phyloP scores from a whole-genome alignment of 2,329 filamentous ascomycete genomes.

The Botryosphaeria dothidea region DNA sequence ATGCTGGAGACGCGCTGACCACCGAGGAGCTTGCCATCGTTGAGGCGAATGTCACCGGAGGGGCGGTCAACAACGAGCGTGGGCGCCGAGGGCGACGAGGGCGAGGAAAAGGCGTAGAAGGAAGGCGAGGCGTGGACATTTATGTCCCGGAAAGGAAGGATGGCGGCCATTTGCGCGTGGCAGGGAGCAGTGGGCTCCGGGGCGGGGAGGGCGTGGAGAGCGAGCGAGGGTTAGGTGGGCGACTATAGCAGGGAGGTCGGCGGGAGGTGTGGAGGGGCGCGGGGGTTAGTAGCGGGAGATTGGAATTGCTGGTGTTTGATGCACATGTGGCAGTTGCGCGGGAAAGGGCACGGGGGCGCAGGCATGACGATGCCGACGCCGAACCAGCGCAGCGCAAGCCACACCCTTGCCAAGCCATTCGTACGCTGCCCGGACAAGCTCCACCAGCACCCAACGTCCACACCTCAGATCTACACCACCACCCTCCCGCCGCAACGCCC shows the following conservation, averaged over 20 bases:
- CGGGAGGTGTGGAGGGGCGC: slow-evolving; percentile 6
- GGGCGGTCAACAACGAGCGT: slow-evolving; percentile 88
- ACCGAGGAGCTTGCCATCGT: slow-evolving; percentile 73
- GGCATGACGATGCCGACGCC: slow-evolving; percentile 10
- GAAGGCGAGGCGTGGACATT: slow-evolving; percentile 91
- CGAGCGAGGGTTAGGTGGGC: background rate
- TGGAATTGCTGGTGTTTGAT: slow-evolving; percentile 12
- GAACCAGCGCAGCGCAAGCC: slow-evolving; percentile 10
- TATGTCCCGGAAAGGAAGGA: slow-evolving; percentile 87
- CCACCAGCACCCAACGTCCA: slow-evolving; percentile 18
- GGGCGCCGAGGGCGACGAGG: slow-evolving; percentile 85
- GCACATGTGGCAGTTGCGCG: slow-evolving; percentile 14
- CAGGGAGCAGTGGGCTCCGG: background rate
- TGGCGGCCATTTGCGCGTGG: slow-evolving; percentile 46
- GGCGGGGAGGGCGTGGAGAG: background rate
- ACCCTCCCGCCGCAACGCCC: slow-evolving; percentile 20
- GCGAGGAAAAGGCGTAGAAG: slow-evolving; percentile 95
- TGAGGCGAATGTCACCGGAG: slow-evolving; percentile 84
- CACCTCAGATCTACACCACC: slow-evolving; percentile 19
- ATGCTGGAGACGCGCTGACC: slow-evolving; percentile 90
- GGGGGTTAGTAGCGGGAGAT: slow-evolving; percentile 4
- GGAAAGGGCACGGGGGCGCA: slow-evolving; percentile 4
- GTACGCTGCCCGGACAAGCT: slow-evolving; percentile 13
- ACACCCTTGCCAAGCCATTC: slow-evolving; percentile 20
- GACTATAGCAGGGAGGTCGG: background rate